These are phyloP conservation scores for Ogataea thermomethanolica DNA, from an alignment of 805 yeast species.

Conservation along the genomic window DNA sequence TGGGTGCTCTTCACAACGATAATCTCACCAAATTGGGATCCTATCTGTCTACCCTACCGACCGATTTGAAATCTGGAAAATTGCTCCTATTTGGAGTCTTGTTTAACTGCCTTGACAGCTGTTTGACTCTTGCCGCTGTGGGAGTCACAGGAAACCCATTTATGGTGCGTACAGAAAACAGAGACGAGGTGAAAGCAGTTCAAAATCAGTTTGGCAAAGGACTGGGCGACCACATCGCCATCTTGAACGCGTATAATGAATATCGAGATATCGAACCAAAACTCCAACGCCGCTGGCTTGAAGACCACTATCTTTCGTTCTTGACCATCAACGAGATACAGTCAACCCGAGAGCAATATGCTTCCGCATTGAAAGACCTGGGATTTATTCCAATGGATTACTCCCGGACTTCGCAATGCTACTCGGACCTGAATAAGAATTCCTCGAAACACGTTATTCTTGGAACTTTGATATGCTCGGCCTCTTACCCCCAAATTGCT, in stretches of 20 bases:
- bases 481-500: constrained; percentile 80
- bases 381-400: constrained; percentile 68
- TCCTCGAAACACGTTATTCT: constrained; percentile 47
- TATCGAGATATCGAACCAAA: constrained; percentile 38
- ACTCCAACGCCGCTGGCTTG: constrained; percentile 43
- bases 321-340: constrained; percentile 65
- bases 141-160: constrained; percentile 75
- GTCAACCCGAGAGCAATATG: constrained; percentile 66
- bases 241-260: constrained; percentile 53
- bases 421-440: constrained; percentile 47
- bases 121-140: constrained; percentile 78
- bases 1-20: constrained; percentile 63
- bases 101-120: constrained; percentile 75
- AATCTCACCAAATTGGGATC: constrained; percentile 72
- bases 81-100: constrained; percentile 73
- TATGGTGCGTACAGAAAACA: constrained; percentile 52
- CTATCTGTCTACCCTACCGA: constrained; percentile 77
- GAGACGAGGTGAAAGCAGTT: constrained; percentile 57
- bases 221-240: constrained; percentile 74
- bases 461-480: constrained; percentile 69
- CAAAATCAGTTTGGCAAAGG: constrained; percentile 42
- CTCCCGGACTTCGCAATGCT: constrained; percentile 13
- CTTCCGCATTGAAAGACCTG: constrained; percentile 67
- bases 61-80: constrained; percentile 84
- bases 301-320: constrained; percentile 58